Evolutionary conservation across 768 basidiomycete species (phyloP).

Genomic region (Naganishia vaughanmartiniae): DNA sequence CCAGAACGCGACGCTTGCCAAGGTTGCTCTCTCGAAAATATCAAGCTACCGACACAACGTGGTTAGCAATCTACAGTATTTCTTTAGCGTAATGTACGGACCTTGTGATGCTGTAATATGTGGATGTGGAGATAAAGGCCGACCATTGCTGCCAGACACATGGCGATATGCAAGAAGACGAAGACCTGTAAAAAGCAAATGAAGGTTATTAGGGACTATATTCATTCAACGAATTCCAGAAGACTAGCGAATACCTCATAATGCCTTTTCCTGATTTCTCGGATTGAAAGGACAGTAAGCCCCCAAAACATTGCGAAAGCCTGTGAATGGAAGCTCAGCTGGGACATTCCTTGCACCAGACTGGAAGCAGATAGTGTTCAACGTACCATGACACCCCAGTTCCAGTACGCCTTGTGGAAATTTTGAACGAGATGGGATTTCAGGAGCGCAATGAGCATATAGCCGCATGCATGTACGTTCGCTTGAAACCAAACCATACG

Average conservation of each 20-base stretch:
- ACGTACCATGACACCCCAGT: slow-evolving; percentile 14
- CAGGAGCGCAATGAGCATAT: neutral
- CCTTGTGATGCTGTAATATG: slow-evolving; percentile 14
- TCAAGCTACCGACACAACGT: neutral
- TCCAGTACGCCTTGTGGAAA: slow-evolving; percentile 18
- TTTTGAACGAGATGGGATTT: slow-evolving; percentile 14
- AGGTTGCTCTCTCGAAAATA: slow-evolving; percentile 2
- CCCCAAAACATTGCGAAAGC: slow-evolving; percentile 15
- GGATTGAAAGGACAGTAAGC: neutral
- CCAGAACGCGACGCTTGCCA: slow-evolving; percentile 16
- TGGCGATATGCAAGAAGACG: slow-evolving; percentile 12
- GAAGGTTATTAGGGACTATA: neutral
- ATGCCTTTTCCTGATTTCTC: slow-evolving; percentile 11
- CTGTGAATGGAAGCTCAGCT: neutral
- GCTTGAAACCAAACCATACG: slow-evolving; percentile 15
- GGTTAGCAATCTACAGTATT: neutral
- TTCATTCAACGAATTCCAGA: neutral
- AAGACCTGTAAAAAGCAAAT: slow-evolving; percentile 4
- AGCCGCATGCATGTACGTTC: slow-evolving; percentile 11
- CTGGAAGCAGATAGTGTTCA: neutral
- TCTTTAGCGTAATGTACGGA: neutral
- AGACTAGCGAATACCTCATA: neutral
- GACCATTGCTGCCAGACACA: slow-evolving; percentile 3
- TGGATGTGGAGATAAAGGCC: slow-evolving; percentile 15
- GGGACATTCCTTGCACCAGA: neutral